Conservation (phyloP, 805 yeast genomes). For the Pichia exigua region DNA sequence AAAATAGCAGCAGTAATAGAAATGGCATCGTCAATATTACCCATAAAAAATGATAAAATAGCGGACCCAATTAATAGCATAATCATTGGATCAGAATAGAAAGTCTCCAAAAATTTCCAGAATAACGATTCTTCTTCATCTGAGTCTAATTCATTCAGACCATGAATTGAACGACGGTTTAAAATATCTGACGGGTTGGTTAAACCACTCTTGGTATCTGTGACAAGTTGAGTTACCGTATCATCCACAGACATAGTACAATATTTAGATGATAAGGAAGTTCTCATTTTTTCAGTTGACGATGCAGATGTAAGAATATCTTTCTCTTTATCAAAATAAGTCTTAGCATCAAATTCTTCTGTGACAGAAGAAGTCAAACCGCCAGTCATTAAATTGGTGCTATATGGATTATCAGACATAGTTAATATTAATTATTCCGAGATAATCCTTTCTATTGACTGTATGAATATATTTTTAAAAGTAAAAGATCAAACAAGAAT, state of each 20-base stretch:
- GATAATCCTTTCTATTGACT: neutral
- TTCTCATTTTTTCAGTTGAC: conserved; percentile 14
- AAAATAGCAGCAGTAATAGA: conserved; percentile 86
- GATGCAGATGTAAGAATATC: conserved; percentile 10
- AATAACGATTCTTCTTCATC: conserved; percentile 73
- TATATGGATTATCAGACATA: conserved; percentile 14
- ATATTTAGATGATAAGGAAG: conserved; percentile 44
- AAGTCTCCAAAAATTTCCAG: conserved; percentile 69
- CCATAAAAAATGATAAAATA: conserved; percentile 77
- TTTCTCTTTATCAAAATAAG: conserved; percentile 7
- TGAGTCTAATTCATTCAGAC: conserved; percentile 65
- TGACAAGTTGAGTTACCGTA: conserved; percentile 50
- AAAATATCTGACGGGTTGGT: conserved; percentile 61
- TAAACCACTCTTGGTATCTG: conserved; percentile 57
- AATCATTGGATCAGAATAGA: conserved; percentile 87
- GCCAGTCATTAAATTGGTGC: conserved; percentile 7
- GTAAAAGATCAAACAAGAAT: neutral
- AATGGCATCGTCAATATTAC: conserved; percentile 94
- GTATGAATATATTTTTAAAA: neutral
- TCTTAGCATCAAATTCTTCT: conserved; percentile 6
- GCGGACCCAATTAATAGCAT: conserved; percentile 87
- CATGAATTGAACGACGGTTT: conserved; percentile 66
- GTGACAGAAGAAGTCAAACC: conserved; percentile 3
- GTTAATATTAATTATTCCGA: neutral
- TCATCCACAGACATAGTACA: conserved; percentile 59